These are phyloP conservation scores for Trametes cinnabarina DNA, from an alignment of 768 basidiomycete species.

Conservation along the genomic window DNA sequence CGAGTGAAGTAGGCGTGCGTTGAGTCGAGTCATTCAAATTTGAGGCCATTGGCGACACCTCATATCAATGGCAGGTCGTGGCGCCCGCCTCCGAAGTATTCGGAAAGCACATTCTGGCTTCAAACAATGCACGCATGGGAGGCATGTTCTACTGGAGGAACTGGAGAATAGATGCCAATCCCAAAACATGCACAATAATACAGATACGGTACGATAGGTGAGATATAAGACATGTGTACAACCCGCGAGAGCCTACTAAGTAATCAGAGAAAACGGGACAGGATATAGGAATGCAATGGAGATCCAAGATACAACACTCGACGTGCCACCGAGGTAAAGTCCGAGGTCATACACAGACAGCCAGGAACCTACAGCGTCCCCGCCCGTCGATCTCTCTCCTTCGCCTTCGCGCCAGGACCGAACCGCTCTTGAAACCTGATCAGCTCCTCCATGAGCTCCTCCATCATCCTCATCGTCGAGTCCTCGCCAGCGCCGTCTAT, in stretches of 20 bases:
- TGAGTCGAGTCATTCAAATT: constrained; percentile 6
- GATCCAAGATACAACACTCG: constrained; percentile 19
- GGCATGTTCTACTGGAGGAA: background rate
- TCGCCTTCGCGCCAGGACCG: constrained; percentile 52
- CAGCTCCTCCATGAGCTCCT: constrained; percentile 86
- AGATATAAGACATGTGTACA: constrained; percentile 21
- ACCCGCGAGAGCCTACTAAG: constrained; percentile 5
- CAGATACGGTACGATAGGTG: constrained; percentile 18
- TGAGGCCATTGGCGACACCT: background rate
- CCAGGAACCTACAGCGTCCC: constrained; percentile 27
- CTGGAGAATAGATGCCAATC: background rate
- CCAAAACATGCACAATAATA: constrained; percentile 5
- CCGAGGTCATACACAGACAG: background rate
- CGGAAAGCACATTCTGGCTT: background rate
- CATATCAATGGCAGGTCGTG: constrained; percentile 2
- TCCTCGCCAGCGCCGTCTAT: constrained; percentile 15
- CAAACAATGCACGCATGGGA: background rate
- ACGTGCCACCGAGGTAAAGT: background rate
- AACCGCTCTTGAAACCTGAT: constrained; percentile 87
- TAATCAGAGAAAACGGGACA: background rate
- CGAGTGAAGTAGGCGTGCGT: background rate
- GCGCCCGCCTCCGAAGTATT: constrained; percentile 8
- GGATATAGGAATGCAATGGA: constrained; percentile 15
- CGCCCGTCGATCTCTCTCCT: constrained; percentile 35
- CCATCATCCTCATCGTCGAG: constrained; percentile 79